A percentile compares a stretch with the other conserved stretches of the same genome.
phyloP scores from a whole-genome alignment of 176 grass and related monocot genomes.

The Triticum monococcum region DNA sequence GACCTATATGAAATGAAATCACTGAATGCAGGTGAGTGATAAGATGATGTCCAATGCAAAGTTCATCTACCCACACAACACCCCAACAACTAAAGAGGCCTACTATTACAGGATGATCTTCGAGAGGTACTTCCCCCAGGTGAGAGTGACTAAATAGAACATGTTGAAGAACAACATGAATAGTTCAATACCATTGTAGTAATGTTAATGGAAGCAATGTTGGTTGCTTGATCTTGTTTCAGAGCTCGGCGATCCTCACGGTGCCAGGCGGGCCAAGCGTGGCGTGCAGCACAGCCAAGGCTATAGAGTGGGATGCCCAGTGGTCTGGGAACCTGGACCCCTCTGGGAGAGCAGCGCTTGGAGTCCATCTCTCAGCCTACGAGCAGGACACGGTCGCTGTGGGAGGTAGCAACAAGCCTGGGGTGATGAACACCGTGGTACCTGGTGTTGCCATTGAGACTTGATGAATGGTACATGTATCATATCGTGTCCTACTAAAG shows the following conservation, averaged over 20 bases:
- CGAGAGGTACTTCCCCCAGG: slow-evolving; percentile 83
- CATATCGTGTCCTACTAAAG: neutral
- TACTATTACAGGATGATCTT: slow-evolving; percentile 94
- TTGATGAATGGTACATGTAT: neutral
- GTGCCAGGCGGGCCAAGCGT: slow-evolving; percentile 64
- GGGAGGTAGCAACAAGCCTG: slow-evolving; percentile 25
- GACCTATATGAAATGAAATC: neutral
- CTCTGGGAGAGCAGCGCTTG: slow-evolving; percentile 50
- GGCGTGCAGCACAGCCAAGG: slow-evolving; percentile 85
- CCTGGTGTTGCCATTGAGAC: slow-evolving; percentile 27
- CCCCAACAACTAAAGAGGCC: slow-evolving; percentile 66
- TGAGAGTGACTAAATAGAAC: neutral
- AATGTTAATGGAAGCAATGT: neutral
- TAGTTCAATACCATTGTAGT: neutral
- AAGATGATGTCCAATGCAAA: slow-evolving; percentile 65
- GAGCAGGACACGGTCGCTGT: slow-evolving; percentile 23
- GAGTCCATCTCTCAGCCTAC: slow-evolving; percentile 56
- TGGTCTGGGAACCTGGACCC: slow-evolving; percentile 19
- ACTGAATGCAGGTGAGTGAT: slow-evolving; percentile 46
- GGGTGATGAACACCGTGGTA: neutral
- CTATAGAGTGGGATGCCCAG: slow-evolving; percentile 42
- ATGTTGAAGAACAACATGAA: neutral
- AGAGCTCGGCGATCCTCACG: slow-evolving; percentile 64
- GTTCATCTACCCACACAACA: slow-evolving; percentile 60
- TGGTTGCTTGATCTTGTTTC: neutral